Percentiles rank a stretch among this genome's conserved stretches.
Conservation (phyloP, 2,329 filamentous ascomycete species). For the Alternaria incomplexa region DNA sequence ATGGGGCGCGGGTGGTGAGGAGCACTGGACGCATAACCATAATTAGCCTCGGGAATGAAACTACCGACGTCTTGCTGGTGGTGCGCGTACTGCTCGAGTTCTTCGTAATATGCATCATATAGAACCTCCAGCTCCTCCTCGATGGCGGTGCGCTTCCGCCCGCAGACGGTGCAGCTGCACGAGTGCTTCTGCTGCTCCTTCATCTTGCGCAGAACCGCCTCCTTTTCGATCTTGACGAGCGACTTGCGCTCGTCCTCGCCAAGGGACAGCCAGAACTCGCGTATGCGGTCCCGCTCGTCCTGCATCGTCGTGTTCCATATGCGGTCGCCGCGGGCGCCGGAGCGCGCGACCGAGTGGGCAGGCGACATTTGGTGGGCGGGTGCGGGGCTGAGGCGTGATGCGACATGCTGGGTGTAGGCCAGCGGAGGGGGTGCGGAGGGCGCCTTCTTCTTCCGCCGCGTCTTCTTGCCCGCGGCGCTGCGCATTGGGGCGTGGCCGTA, state of each 20-base stretch:
- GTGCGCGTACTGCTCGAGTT: conserved; percentile 96
- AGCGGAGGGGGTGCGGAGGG: conserved; percentile 44
- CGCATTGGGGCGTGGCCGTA: conserved; percentile 32
- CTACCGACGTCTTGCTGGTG: conserved; percentile 75
- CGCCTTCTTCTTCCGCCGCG: conserved; percentile 72
- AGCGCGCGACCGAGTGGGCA: conserved; percentile 53
- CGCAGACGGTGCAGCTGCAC: conserved; percentile 96
- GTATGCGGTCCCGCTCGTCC: conserved; percentile 95
- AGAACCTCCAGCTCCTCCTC: conserved; percentile 97
- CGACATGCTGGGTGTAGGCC: conserved; percentile 35
- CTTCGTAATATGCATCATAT: conserved; percentile 98
- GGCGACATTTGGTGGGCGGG: conserved; percentile 46
- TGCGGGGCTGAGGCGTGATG: conserved; percentile 48
- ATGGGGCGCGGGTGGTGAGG: conserved; percentile 65
- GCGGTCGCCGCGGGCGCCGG: conserved; percentile 69
- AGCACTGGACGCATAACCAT: conserved; percentile 59
- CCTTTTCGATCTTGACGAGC: conserved; percentile 97
- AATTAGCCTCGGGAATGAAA: conserved; percentile 71
- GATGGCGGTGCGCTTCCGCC: conserved; percentile 93
- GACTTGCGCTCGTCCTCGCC: conserved; percentile 95
- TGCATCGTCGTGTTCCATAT: conserved; percentile 97
- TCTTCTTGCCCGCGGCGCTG: conserved; percentile 54
- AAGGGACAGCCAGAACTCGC: conserved; percentile 95
- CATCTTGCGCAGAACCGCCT: conserved; percentile 98
- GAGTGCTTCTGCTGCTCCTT: conserved; percentile 99